Conservation (phyloP, 805 yeast genomes). For the Saccharomycopsis sp. region DNA sequence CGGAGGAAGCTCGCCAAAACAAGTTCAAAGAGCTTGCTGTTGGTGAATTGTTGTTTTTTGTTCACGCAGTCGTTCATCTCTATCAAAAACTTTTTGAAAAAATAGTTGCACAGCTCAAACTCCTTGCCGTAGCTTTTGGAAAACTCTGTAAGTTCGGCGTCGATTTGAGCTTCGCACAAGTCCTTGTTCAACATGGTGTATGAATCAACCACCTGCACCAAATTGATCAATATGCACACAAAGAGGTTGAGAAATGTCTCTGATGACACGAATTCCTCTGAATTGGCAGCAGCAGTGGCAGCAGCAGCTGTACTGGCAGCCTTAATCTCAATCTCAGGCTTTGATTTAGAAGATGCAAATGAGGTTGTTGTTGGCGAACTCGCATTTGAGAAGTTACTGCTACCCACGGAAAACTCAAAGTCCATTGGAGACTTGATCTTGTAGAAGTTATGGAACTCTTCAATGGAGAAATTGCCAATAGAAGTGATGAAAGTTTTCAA, state of each 20-base stretch:
- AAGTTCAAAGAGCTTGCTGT: too few species aligned
- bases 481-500: slow-evolving; percentile 3
- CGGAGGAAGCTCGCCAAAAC: too few species aligned
- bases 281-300: too few species aligned
- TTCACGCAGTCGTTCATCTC: neutral
- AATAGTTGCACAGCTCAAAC: neutral
- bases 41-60: too few species aligned
- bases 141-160: neutral
- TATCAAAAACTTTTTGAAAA: neutral
- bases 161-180: neutral
- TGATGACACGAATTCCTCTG: too few species aligned
- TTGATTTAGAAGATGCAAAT: too few species aligned
- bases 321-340: too few species aligned
- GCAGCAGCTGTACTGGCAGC: too few species aligned
- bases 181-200: neutral
- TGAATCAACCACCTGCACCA: neutral
- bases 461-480: slow-evolving; percentile 4
- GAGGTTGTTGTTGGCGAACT: too few species aligned
- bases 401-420: slow-evolving; percentile 9
- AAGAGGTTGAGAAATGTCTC: neutral
- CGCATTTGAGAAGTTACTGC: too few species aligned
- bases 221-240: neutral
- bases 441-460: slow-evolving; percentile 9
- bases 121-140: neutral
- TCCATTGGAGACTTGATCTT: slow-evolving; percentile 11